A percentile compares a stretch with the other conserved stretches of the same genome.
Conservation (phyloP, 2,329 filamentous ascomycete genomes). For the Bipolaris oryzae region DNA sequence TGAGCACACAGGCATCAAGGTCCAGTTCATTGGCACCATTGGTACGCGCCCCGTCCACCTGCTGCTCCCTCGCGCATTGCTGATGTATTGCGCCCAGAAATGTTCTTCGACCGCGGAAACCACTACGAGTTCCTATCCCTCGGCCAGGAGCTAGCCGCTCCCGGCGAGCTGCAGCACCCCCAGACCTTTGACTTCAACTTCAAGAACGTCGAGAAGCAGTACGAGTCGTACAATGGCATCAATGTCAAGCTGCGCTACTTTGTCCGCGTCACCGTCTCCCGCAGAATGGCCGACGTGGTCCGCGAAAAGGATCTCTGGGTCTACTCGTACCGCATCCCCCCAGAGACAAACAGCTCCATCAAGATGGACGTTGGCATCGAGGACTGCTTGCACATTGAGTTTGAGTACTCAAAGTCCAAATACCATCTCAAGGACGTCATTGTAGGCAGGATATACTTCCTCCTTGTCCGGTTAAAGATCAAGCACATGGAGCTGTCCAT, state of each 20-base stretch:
- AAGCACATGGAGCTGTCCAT: slow-evolving; percentile 99
- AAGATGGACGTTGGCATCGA: slow-evolving; percentile 99
- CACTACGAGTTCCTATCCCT: slow-evolving; percentile 99
- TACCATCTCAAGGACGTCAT: slow-evolving; percentile 99
- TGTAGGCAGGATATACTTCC: slow-evolving; percentile 96
- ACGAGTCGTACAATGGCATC: slow-evolving; percentile 99
- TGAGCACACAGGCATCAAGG: slow-evolving; percentile 98
- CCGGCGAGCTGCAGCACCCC: slow-evolving; percentile 96
- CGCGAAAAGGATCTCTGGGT: slow-evolving; percentile 99
- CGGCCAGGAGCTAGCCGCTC: slow-evolving; percentile 94
- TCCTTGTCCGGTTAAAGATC: slow-evolving; percentile 96
- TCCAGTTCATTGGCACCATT: slow-evolving; percentile 99
- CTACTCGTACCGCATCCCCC: slow-evolving; percentile 96
- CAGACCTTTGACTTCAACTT: slow-evolving; percentile 99
- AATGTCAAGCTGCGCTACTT: slow-evolving; percentile 99
- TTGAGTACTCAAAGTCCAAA: slow-evolving; percentile 99
- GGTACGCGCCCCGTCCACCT: slow-evolving; percentile 57
- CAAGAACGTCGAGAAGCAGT: slow-evolving; percentile 99
- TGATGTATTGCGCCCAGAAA: slow-evolving; percentile 65
- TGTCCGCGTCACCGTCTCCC: slow-evolving; percentile 92
- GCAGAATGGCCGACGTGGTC: slow-evolving; percentile 96
- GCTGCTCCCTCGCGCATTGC: slow-evolving; percentile 14
- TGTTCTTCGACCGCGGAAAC: slow-evolving; percentile 99
- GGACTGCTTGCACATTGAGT: slow-evolving; percentile 98
- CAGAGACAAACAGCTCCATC: slow-evolving; percentile 97